These are phyloP conservation scores for Guyanaporus albipodus DNA, from an alignment of 768 basidiomycete genomes.

Conservation along the genomic window DNA sequence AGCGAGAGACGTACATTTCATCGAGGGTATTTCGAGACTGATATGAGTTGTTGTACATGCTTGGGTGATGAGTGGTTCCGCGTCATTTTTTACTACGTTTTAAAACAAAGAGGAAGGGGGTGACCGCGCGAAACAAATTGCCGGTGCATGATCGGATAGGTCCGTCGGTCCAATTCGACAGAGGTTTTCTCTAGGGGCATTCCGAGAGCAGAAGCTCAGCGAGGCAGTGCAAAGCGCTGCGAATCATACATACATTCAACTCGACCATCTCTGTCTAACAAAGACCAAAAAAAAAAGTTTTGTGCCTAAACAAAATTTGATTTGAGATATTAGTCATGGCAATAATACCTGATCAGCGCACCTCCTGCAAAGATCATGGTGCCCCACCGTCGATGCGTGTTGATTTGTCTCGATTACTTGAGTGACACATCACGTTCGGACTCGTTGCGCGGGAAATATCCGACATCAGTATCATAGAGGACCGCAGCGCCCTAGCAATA, in stretches of 20 bases:
- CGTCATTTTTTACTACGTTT: neutral
- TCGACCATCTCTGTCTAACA: neutral
- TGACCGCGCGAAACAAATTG: conserved; percentile 9
- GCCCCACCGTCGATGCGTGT: neutral
- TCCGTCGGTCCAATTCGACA: neutral
- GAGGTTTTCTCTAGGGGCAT: neutral
- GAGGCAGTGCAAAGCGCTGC: conserved; percentile 1
- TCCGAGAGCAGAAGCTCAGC: conserved; percentile 6
- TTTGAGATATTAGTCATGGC: neutral
- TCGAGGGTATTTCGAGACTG: neutral
- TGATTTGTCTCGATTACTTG: neutral
- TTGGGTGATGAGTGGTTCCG: neutral
- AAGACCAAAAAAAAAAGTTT: no score
- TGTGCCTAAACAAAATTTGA: neutral
- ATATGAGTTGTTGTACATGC: neutral
- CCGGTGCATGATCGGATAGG: neutral
- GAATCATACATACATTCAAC: neutral
- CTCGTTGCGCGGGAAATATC: neutral
- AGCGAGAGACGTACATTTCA: conserved; percentile 9
- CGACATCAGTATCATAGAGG: neutral
- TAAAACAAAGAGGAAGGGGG: neutral
- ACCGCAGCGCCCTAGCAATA: neutral
- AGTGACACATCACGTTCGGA: neutral
- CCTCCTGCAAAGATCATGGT: neutral
- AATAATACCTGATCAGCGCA: neutral